These are phyloP conservation scores for Coffea humblotiana DNA, from an alignment of 305 asterid genomes.

Conservation along the genomic window DNA sequence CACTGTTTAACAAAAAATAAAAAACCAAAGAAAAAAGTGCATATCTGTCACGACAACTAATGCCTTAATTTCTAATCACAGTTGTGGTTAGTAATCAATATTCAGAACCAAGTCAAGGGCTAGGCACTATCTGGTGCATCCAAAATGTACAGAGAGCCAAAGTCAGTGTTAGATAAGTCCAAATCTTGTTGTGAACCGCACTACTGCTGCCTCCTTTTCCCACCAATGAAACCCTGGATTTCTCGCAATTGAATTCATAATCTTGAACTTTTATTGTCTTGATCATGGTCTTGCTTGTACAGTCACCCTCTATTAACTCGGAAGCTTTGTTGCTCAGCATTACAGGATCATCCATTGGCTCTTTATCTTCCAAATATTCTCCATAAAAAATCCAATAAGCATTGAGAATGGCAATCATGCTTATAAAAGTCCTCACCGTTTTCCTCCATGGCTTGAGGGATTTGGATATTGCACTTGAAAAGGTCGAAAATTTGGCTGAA, in stretches of 20 bases:
- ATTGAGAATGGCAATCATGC: constrained; percentile 28
- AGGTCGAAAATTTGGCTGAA: constrained; percentile 26
- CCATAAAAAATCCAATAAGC: constrained; percentile 31
- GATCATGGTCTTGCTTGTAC: constrained; percentile 10
- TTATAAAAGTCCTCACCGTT: constrained; percentile 18
- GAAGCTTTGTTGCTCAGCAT: neutral
- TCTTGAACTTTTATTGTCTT: constrained; percentile 12
- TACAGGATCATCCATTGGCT: neutral
- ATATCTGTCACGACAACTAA: constrained; percentile 9
- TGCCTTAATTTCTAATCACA: constrained; percentile 20
- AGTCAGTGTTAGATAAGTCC: constrained; percentile 25
- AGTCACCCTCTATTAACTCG: neutral
- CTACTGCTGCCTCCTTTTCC: constrained; percentile 25
- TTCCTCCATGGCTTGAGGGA: constrained; percentile 24
- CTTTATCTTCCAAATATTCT: constrained; percentile 18
- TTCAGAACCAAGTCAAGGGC: constrained; percentile 21
- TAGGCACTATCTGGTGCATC: constrained; percentile 48
- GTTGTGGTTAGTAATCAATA: constrained; percentile 13
- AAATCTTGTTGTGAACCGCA: constrained; percentile 32
- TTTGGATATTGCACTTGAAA: constrained; percentile 34
- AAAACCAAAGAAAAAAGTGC: neutral
- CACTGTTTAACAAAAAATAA: neutral
- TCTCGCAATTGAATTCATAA: constrained; percentile 13
- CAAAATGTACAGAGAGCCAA: constrained; percentile 70
- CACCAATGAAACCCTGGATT: constrained; percentile 6